These are phyloP conservation scores for Veloporphyrellus conicus DNA, from an alignment of 1,284 basidiomycete genomes.

Conservation along the genomic window DNA sequence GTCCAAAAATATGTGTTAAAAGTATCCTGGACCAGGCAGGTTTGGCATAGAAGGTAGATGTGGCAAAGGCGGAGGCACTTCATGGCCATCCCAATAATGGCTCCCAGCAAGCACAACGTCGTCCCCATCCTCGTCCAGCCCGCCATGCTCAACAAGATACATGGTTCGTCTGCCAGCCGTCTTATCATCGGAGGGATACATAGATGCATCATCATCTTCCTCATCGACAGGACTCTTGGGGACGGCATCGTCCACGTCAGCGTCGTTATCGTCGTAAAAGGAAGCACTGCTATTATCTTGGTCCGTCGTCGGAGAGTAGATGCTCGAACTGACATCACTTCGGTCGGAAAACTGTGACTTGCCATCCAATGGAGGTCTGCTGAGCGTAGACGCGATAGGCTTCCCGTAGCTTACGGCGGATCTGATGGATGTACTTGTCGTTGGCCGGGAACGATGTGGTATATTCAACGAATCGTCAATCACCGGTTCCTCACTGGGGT, in stretches of 20 bases:
- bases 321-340: slow-evolving; percentile 17
- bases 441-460: slow-evolving; percentile 17
- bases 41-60: slow-evolving; percentile 13
- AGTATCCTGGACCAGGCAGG: slow-evolving; percentile 27
- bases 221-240: slow-evolving; percentile 15
- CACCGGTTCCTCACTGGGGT: slow-evolving; percentile 6
- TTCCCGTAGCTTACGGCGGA: slow-evolving; percentile 23
- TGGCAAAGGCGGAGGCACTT: slow-evolving; percentile 20
- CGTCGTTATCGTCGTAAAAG: slow-evolving; percentile 22
- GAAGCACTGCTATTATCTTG: slow-evolving; percentile 14
- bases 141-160: slow-evolving; percentile 32
- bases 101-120: slow-evolving; percentile 19
- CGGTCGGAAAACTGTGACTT: slow-evolving; percentile 19
- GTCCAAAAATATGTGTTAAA: slow-evolving; percentile 15
- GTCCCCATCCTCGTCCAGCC: slow-evolving; percentile 21
- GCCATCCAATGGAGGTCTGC: background rate
- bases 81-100: slow-evolving; percentile 17
- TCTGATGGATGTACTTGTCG: slow-evolving; percentile 18
- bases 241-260: slow-evolving; percentile 20
- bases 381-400: slow-evolving; percentile 10
- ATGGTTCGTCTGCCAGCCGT: slow-evolving; percentile 35
- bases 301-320: slow-evolving; percentile 18
- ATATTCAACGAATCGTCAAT: slow-evolving; percentile 7
- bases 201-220: slow-evolving; percentile 29
- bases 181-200: slow-evolving; percentile 33